Evolutionary conservation across 768 basidiomycete species (phyloP).

Genomic region (Pleurotus tuber-regium): DNA sequence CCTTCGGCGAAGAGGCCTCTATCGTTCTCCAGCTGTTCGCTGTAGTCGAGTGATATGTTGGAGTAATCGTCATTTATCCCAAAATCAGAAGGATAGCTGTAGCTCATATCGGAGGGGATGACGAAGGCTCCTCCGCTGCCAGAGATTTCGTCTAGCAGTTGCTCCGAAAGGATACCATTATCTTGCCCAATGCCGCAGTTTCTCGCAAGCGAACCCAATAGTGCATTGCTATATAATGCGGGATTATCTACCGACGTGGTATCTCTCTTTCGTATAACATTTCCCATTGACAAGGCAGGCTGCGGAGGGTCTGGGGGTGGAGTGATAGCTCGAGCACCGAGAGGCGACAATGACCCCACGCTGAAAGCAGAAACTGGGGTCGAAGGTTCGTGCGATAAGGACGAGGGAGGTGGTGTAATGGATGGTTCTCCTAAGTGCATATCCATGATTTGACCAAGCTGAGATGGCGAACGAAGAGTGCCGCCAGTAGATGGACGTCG

Average conservation of each 20-base stretch:
- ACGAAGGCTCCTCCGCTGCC: no score
- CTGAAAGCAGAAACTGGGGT: slow-evolving; percentile 1
- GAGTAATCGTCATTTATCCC: background rate
- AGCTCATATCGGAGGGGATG: no score
- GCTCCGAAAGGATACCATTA: no score
- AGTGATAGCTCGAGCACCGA: background rate
- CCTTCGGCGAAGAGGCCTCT: background rate
- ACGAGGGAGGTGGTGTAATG: background rate
- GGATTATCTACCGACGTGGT: background rate
- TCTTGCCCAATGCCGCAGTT: no score
- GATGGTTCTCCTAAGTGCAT: background rate
- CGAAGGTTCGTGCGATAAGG: slow-evolving; percentile 3
- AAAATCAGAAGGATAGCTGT: background rate
- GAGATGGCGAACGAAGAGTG: background rate
- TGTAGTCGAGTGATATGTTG: background rate
- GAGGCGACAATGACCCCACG: background rate
- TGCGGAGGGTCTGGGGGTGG: background rate
- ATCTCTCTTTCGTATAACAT: background rate
- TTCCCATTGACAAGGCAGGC: background rate
- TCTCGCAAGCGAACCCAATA: no score
- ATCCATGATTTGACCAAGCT: background rate
- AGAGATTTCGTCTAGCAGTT: no score
- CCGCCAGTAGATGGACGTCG: background rate
- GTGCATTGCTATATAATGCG: no score
- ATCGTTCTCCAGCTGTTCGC: background rate